These are phyloP conservation scores for Colletotrichum paranaense DNA, from an alignment of 2,329 filamentous ascomycete species.

Conservation along the genomic window DNA sequence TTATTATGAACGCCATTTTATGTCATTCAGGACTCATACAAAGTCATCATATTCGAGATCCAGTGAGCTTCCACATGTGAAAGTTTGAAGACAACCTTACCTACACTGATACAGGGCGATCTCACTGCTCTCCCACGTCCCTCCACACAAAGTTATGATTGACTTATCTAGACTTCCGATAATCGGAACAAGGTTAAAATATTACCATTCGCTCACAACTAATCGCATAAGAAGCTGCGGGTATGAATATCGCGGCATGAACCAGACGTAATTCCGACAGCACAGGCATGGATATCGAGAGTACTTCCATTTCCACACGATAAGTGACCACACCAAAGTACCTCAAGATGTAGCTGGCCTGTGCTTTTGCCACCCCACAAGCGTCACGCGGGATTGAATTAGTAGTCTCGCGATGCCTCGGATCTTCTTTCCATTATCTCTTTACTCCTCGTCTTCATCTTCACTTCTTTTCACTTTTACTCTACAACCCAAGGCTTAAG, in stretches of 20 bases:
- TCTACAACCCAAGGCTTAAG: not conserved
- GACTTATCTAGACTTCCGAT: too few species aligned
- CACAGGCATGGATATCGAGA: not conserved
- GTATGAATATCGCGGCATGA: not conserved
- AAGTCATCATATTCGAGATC: too few species aligned
- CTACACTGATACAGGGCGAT: too few species aligned
- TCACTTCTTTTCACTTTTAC: not conserved
- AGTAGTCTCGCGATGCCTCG: not conserved
- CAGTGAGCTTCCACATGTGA: too few species aligned
- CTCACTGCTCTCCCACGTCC: too few species aligned
- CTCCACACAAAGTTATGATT: not conserved
- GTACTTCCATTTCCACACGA: not conserved
- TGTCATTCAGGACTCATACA: too few species aligned
- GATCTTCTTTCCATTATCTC: not conserved
- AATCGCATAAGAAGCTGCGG: too few species aligned
- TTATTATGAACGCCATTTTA: too few species aligned
- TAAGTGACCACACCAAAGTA: not conserved
- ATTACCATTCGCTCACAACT: not conserved
- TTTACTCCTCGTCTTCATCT: too few species aligned
- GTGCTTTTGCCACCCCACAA: slow-evolving; percentile 2
- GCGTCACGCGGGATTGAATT: not conserved
- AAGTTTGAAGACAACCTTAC: too few species aligned
- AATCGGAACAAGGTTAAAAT: not conserved
- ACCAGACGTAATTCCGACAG: not conserved
- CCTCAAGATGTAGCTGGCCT: not conserved